A percentile compares a stretch with the other conserved stretches of the same genome.
Conservation (phyloP, 2,329 filamentous ascomycete genomes). For the Didymella sp. region DNA sequence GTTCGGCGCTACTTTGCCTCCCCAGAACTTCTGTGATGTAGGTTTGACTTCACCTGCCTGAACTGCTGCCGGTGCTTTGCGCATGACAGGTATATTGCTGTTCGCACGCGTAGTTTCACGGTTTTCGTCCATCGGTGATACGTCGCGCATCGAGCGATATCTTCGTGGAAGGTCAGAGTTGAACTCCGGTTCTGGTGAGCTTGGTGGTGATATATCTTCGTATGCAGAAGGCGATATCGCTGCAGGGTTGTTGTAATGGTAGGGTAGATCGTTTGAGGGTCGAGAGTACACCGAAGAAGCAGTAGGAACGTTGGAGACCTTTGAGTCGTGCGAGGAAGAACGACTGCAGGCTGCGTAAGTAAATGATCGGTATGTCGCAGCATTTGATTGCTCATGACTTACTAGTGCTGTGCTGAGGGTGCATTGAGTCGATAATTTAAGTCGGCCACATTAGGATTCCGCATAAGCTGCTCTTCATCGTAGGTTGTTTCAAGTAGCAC, state of each 20-base stretch:
- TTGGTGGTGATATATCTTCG: constrained; percentile 49
- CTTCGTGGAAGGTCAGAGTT: constrained; percentile 32
- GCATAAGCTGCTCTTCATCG: constrained; percentile 54
- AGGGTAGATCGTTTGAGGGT: constrained; percentile 52
- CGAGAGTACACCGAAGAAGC: constrained; percentile 69
- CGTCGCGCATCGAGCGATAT: constrained; percentile 47
- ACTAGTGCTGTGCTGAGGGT: constrained; percentile 31
- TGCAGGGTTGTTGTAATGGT: constrained; percentile 33
- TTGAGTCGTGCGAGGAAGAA: constrained; percentile 35
- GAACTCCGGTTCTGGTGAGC: constrained; percentile 48
- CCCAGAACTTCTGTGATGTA: constrained; percentile 46
- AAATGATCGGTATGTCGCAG: not conserved
- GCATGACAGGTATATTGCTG: constrained; percentile 46
- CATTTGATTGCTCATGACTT: constrained; percentile 23
- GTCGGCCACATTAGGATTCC: constrained; percentile 42
- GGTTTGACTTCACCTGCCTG: constrained; percentile 27
- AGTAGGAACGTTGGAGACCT: constrained; percentile 39
- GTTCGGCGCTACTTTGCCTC: constrained; percentile 45
- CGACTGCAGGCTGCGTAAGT: constrained; percentile 25
- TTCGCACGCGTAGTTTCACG: constrained; percentile 24
- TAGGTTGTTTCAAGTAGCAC: constrained; percentile 55
- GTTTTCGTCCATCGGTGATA: constrained; percentile 51
- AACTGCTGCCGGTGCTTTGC: constrained; percentile 38
- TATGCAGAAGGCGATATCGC: constrained; percentile 31
- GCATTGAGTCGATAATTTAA: constrained; percentile 39